Evolutionary conservation across 2,329 filamentous ascomycete genomes (phyloP).

Genomic region (Didymellaceae sp.): DNA sequence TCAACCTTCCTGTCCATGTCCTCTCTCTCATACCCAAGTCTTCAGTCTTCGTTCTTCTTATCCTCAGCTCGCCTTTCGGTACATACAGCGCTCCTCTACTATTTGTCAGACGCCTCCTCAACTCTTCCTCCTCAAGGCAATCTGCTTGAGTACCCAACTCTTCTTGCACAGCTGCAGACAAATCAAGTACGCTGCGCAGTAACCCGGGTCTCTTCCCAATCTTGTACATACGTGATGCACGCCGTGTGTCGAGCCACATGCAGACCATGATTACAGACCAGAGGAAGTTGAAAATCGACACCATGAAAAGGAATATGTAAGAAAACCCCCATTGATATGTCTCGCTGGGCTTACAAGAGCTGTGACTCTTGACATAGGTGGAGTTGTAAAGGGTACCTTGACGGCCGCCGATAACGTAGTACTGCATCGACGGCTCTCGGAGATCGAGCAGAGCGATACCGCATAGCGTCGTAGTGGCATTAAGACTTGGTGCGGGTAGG

Average conservation of each 20-base stretch:
- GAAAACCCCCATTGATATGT: slow-evolving; percentile 47
- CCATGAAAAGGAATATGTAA: slow-evolving; percentile 46
- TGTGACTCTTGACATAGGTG: slow-evolving; percentile 28
- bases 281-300: slow-evolving; percentile 43
- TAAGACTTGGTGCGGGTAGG: neutral
- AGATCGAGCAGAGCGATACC: neutral
- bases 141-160: slow-evolving; percentile 33
- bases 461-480: neutral
- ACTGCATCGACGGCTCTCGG: neutral
- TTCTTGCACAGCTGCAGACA: slow-evolving; percentile 34
- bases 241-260: slow-evolving; percentile 43
- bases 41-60: slow-evolving; percentile 25
- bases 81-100: slow-evolving; percentile 35
- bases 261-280: slow-evolving; percentile 43
- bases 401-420: slow-evolving; percentile 12
- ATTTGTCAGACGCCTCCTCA: slow-evolving; percentile 26
- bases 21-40: slow-evolving; percentile 12
- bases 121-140: slow-evolving; percentile 29
- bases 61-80: slow-evolving; percentile 31
- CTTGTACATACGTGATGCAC: slow-evolving; percentile 38
- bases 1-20: slow-evolving; percentile 30
- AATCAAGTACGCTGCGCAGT: slow-evolving; percentile 37
- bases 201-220: slow-evolving; percentile 38
- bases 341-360: slow-evolving; percentile 40
- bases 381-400: slow-evolving; percentile 26